phyloP scores from a whole-genome alignment of 108 stramenopile genomes.

The Craspedostauros australis region DNA sequence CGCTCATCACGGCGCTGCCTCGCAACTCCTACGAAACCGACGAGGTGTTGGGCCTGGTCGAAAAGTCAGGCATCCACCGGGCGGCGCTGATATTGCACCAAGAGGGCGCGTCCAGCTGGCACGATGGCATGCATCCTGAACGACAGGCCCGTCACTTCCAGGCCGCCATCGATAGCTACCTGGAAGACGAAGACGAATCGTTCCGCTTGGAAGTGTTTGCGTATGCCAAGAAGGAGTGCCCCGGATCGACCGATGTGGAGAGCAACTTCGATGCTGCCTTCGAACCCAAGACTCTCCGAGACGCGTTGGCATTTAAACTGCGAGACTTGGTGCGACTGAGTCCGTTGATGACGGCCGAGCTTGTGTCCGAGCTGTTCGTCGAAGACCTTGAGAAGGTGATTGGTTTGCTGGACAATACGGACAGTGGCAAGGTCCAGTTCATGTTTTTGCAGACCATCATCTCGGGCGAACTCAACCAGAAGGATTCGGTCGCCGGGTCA shows the following conservation, averaged over 20 bases:
- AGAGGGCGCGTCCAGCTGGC: conserved; percentile 38
- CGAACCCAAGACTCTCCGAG: conserved; percentile 14
- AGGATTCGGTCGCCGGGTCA: conserved; percentile 55
- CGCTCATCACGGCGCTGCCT: conserved; percentile 57
- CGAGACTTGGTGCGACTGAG: conserved; percentile 53
- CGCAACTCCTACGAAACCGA: conserved; percentile 56
- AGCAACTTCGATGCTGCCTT: conserved; percentile 1
- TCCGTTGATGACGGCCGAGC: conserved; percentile 44
- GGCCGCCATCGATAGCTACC: conserved; percentile 71
- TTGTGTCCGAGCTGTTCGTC: conserved; percentile 67
- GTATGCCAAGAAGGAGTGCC: conserved; percentile 69
- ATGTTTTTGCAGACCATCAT: conserved; percentile 58
- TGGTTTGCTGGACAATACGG: conserved; percentile 25
- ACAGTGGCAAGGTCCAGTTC: conserved; percentile 41
- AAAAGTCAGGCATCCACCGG: conserved; percentile 50
- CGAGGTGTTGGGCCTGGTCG: conserved; percentile 49
- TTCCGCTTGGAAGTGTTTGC: conserved; percentile 63
- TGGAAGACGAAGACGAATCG: conserved; percentile 51
- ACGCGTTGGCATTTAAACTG: conserved; percentile 42
- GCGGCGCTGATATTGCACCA: conserved; percentile 69
- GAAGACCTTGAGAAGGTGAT: conserved; percentile 68
- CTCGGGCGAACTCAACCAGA: conserved; percentile 49
- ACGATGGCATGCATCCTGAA: conserved; percentile 20
- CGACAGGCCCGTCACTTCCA: conserved; percentile 47
- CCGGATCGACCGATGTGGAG: conserved; percentile 20